Evolutionary conservation across 129 eudicot genomes (phyloP), one percentile per base, ranked within the genome.

Genomic region (Centella asiatica): DNA sequence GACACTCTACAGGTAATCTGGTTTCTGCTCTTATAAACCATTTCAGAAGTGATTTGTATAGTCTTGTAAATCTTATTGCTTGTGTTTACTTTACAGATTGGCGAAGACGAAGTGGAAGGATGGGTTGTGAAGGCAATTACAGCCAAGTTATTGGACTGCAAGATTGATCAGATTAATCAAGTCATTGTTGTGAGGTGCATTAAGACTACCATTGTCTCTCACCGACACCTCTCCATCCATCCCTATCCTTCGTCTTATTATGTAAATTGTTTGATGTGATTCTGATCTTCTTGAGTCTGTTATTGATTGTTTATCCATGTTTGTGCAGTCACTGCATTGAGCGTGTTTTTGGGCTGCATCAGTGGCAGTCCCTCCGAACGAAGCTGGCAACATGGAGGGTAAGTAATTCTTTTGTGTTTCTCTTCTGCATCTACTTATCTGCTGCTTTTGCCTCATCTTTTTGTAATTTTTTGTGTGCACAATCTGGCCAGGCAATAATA

Each of bases 331-430:
- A 83, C 42, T 78, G 75, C 72, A 69, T 65, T 42, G 84, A 90
- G 75, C 94, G 94, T 52, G 74, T 79, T 29, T 90, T 86, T 81
- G 97, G 97, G 66, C 71, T 66, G 57, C 62, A 57, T 42, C 87
- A 90, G 44, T 90, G 97, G 97, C 77, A 63, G 64, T 64, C 75
- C 34, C 85, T 90, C 42, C 78, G 81, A 12, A 51, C 84, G 37
- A 90, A 79, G 73, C 87, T 90, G 66, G 77, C 81, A 64, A 75
- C 80, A 61, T 90, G 97, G 97, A 83, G 85, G 89, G 97, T 90
- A 90, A 66, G 50, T 19, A 12, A 36, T 22, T 27, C 8, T 47
- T 4, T 47, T 42, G 0, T 31, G 15, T 6, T 56, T 8, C 7
- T n/a, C 32, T 3, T 14, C 31, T 31, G 18, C 10, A 37, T 10